A percentile compares a stretch with the other conserved stretches of the same genome.
Evolutionary conservation across 768 basidiomycete species (phyloP).

Genomic region (Sarcomyxa edulis): DNA sequence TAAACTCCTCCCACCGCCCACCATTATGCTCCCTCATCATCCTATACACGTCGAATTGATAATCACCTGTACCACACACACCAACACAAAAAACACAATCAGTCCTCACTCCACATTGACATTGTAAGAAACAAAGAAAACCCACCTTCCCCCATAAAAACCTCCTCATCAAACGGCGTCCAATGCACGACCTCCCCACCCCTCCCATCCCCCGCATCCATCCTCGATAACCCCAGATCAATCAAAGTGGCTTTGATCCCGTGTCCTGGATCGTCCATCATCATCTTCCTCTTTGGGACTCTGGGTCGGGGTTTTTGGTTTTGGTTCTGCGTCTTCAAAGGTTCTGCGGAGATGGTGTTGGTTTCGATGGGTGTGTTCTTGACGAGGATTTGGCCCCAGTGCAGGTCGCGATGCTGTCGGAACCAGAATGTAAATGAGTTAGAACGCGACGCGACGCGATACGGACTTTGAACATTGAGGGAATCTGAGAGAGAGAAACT

Average conservation of each 20-base stretch:
- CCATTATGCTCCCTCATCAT: slow-evolving; percentile 68
- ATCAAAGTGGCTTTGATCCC: slow-evolving; percentile 84
- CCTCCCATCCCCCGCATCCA: slow-evolving; percentile 51
- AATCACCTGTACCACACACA: slow-evolving; percentile 52
- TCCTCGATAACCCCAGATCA: slow-evolving; percentile 89
- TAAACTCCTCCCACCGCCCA: slow-evolving; percentile 68
- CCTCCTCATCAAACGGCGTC: slow-evolving; percentile 82
- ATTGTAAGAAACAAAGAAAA: neutral
- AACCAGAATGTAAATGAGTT: neutral
- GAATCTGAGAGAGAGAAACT: slow-evolving; percentile 14
- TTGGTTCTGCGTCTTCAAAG: slow-evolving; percentile 29
- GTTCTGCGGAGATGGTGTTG: slow-evolving; percentile 11
- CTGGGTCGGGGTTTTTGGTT: slow-evolving; percentile 22
- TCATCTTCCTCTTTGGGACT: slow-evolving; percentile 16
- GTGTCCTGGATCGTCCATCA: slow-evolving; percentile 62
- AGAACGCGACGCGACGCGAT: too few species aligned
- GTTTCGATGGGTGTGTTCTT: slow-evolving; percentile 36
- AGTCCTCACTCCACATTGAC: slow-evolving; percentile 2
- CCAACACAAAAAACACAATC: too few species aligned
- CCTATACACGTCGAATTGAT: slow-evolving; percentile 94
- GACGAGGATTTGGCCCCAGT: slow-evolving; percentile 94
- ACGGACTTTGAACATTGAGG: neutral
- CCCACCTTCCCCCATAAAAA: slow-evolving; percentile 88
- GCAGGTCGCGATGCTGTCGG: slow-evolving; percentile 92
- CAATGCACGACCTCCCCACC: slow-evolving; percentile 52